Evolutionary conservation across 345 rosid genomes (phyloP), one percentile per base, ranked within the genome.

Genomic region (Linum lewisii): DNA sequence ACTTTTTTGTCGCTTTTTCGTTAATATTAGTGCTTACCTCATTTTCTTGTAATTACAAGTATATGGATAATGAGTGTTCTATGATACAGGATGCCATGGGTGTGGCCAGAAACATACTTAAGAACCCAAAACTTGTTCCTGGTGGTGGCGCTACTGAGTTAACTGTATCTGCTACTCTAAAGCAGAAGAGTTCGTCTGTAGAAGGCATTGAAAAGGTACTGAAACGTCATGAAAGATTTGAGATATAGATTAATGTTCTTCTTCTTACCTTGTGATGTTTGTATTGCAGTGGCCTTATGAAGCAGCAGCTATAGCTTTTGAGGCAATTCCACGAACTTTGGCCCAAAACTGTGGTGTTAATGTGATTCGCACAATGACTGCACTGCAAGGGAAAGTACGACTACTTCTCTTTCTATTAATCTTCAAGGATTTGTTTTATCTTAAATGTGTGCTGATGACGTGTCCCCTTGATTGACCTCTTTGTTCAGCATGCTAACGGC

Each of bases 271-370:
- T 25, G 56, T 58, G 25, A 24, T 65, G 64, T 32, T 68, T 70
- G 7, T 61, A 51, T 69, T 59, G 54, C 83, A 88, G 97, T 92
- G 97, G 97, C 97, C 97, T 1, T 92, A 88, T 72, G 98, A 86
- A 82, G 95, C 98, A 69, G 98, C 91, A 44, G 98, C 98, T 7
- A 78, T 86, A 55, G 97, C 98, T 68, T 92, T 92, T 58, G 95
- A 92, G 81, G 89, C 95, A 65, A 92, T 92, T 63, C 97, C 97
- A 19, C 82, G 95, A 64, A 88, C 98, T 38, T 66, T 86, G 72
- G 87, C 89, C 0, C 94, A 86, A 73, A 86, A 86, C 66, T 86
- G 94, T 63, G 94, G 94, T 55, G 87, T 86, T 22, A 86, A 86
- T 65, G 87, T 86, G 68, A 86, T 86, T 32, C 79, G 89, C 16